A percentile compares a stretch with the other conserved stretches of the same genome.
These are phyloP conservation scores for Byssothecium circinans DNA, from an alignment of 2,329 filamentous ascomycete genomes.

Conservation along the genomic window DNA sequence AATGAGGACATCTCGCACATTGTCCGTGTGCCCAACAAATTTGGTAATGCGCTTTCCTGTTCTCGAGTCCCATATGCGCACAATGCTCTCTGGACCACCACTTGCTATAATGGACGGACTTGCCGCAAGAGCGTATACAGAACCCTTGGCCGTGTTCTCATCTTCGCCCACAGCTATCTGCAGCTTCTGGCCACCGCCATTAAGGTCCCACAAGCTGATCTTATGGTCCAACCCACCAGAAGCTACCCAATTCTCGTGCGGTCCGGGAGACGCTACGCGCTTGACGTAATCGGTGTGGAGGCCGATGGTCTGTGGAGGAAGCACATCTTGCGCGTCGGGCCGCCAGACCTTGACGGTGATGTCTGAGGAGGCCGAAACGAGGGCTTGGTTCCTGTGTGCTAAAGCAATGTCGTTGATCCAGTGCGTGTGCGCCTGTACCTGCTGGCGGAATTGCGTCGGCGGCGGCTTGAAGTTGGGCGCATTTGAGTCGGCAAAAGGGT, in stretches of 20 bases:
- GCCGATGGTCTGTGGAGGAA: constrained; percentile 78
- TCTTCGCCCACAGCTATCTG: constrained; percentile 85
- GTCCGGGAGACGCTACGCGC: constrained; percentile 77
- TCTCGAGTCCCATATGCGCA: constrained; percentile 87
- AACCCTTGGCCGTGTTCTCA: constrained; percentile 83
- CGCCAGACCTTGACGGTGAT: constrained; percentile 92
- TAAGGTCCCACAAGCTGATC: constrained; percentile 91
- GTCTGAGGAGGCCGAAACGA: constrained; percentile 92
- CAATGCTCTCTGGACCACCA: constrained; percentile 90
- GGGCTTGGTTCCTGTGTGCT: constrained; percentile 72
- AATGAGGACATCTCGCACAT: constrained; percentile 86
- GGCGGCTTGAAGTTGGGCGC: constrained; percentile 36
- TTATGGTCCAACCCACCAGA: constrained; percentile 92
- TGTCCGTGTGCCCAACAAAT: constrained; percentile 95
- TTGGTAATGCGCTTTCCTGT: constrained; percentile 91
- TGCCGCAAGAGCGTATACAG: constrained; percentile 85
- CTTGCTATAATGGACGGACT: constrained; percentile 82
- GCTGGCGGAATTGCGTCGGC: constrained; percentile 59
- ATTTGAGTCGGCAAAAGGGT: constrained; percentile 44
- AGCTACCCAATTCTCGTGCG: constrained; percentile 79
- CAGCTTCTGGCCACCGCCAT: constrained; percentile 80
- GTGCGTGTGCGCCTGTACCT: constrained; percentile 83
- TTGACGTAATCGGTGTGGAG: constrained; percentile 97
- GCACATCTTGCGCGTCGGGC: constrained; percentile 64
- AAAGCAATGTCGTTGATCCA: constrained; percentile 95